Conservation (phyloP, 495 filamentous ascomycete species). For the Antarctomyces pellizariae region DNA sequence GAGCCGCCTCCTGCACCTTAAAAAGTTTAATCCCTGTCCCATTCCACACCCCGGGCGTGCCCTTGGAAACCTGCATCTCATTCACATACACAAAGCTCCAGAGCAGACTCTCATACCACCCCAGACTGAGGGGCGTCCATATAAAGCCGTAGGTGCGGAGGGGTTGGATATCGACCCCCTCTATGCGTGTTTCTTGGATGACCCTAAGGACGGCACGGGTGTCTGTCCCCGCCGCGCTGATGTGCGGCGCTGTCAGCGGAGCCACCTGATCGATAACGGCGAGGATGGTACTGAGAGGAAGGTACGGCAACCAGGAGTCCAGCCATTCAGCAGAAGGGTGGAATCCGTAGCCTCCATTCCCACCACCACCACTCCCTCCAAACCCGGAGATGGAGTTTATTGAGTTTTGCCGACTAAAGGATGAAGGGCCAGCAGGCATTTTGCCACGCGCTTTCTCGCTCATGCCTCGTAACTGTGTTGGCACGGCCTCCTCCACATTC, state of each 20-base stretch:
- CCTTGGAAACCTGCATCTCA: constrained; percentile 72
- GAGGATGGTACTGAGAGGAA: constrained; percentile 78
- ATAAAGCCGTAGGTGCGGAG: constrained; percentile 75
- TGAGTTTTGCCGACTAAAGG: constrained; percentile 82
- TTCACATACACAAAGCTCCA: constrained; percentile 89
- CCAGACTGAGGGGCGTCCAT: constrained; percentile 78
- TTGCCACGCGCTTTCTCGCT: constrained; percentile 95
- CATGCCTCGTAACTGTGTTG: constrained; percentile 84
- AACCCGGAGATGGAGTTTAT: constrained; percentile 48
- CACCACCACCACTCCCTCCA: constrained; percentile 22
- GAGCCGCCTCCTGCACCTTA: constrained; percentile 62
- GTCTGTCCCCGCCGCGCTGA: constrained; percentile 17
- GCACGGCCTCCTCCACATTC: constrained; percentile 55
- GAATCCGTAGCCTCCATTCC: too few relatives aligned
- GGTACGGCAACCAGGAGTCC: constrained; percentile 77
- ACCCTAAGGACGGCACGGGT: constrained; percentile 20
- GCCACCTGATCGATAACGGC: constrained; percentile 46
- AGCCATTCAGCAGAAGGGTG: constrained; percentile 65
- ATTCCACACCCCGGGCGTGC: constrained; percentile 91
- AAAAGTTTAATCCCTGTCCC: constrained; percentile 74
- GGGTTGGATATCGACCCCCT: constrained; percentile 49
- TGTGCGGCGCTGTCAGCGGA: constrained; percentile 20
- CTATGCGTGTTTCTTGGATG: constrained; percentile 11
- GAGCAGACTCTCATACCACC: constrained; percentile 88
- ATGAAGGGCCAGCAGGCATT: constrained; percentile 64